These are phyloP conservation scores for Paraphaeosphaeria sporulosa DNA, from an alignment of 2,329 filamentous ascomycete species.

Conservation along the genomic window DNA sequence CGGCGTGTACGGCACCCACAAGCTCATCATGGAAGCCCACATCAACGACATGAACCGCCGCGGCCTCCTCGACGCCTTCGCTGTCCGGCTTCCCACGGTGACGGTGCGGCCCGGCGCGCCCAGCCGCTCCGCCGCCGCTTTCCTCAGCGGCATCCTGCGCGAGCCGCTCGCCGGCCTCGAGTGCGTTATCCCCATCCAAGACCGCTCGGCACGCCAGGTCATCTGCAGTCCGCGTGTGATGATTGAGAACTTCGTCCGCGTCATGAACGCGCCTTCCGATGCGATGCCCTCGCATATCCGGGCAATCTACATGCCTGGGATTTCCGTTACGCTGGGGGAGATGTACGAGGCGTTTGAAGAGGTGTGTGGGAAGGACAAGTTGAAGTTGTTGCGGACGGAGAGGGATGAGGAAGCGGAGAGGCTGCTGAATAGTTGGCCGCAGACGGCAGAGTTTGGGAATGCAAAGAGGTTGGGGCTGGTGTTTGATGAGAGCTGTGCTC, in stretches of 20 bases:
- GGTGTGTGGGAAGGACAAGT: not conserved
- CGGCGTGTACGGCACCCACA: conserved; percentile 10
- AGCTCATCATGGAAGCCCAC: conserved; percentile 9
- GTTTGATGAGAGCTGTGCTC: conserved; percentile 4
- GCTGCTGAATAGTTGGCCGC: conserved; percentile 4
- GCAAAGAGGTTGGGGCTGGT: conserved; percentile 5
- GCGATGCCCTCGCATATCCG: not conserved
- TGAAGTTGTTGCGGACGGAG: not conserved
- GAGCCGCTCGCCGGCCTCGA: not conserved
- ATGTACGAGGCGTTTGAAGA: not conserved
- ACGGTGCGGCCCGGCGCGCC: conserved; percentile 2
- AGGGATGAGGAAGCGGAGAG: not conserved
- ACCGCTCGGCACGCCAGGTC: not conserved
- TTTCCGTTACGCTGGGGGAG: not conserved
- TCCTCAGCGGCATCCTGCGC: conserved; percentile 4
- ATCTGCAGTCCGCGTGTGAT: not conserved
- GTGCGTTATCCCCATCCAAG: not conserved
- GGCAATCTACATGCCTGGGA: conserved; percentile 1
- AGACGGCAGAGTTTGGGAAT: conserved; percentile 1
- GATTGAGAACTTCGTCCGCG: conserved; percentile 5
- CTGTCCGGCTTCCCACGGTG: not conserved
- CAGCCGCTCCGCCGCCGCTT: not conserved
- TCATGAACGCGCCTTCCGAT: not conserved
- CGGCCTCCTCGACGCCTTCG: conserved; percentile 7
- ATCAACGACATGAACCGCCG: conserved; percentile 5